These are phyloP conservation scores for Ilex paraguariensis DNA, from an alignment of 305 asterid species.

Conservation along the genomic window DNA sequence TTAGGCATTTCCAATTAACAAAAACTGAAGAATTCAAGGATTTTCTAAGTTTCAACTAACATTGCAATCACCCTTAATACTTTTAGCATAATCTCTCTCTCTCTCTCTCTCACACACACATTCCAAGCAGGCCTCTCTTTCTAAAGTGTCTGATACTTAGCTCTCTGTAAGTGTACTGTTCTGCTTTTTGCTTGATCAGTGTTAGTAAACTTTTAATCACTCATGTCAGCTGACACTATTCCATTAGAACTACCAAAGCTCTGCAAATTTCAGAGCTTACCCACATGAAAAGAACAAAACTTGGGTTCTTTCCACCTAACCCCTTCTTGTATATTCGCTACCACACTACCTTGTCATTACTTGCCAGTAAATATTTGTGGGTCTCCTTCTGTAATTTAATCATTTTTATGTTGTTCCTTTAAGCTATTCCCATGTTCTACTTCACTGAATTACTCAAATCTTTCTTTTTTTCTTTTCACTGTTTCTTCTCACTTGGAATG, in stretches of 20 bases:
- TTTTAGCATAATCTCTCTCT: slow-evolving; percentile 5
- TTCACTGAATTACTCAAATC: slow-evolving; percentile 20
- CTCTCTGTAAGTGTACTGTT: slow-evolving; percentile 10
- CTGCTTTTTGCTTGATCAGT: slow-evolving; percentile 28
- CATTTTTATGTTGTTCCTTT: slow-evolving; percentile 15
- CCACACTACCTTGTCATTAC: slow-evolving; percentile 21
- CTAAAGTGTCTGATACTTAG: slow-evolving; percentile 28
- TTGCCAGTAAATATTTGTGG: slow-evolving; percentile 27
- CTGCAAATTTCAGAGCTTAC: slow-evolving; percentile 4
- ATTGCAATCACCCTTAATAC: slow-evolving; percentile 7
- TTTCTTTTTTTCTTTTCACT: slow-evolving; percentile 20
- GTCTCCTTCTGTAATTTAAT: slow-evolving; percentile 5
- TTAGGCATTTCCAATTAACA: slow-evolving; percentile 4
- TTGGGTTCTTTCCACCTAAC: slow-evolving; percentile 23
- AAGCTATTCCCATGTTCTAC: slow-evolving; percentile 29
- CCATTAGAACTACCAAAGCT: not conserved
- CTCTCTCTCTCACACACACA: slow-evolving; percentile 26
- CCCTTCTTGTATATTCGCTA: slow-evolving; percentile 19
- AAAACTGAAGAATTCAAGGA: slow-evolving; percentile 10
- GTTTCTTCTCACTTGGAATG: slow-evolving; percentile 18
- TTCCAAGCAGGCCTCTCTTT: slow-evolving; percentile 18
- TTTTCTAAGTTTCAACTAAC: slow-evolving; percentile 18
- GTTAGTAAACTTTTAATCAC: slow-evolving; percentile 14
- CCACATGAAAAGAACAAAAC: slow-evolving; percentile 8
- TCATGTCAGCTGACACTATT: not conserved